Evolutionary conservation across 331 rosid genomes (phyloP), one percentile per base, ranked within the genome.

Genomic region (Phaseolus coccineus): DNA sequence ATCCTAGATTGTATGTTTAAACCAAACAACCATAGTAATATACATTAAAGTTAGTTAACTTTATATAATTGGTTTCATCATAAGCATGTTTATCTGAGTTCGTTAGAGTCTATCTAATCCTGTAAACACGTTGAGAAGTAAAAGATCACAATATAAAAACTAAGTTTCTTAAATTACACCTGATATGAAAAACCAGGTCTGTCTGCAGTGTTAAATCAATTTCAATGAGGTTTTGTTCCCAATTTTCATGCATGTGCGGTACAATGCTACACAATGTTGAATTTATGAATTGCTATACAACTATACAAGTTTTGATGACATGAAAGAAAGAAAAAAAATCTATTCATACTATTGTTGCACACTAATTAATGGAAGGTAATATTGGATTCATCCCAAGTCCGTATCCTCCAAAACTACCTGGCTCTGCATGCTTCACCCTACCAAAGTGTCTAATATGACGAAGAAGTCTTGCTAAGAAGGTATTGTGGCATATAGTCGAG

Each of bases 401-500:
- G 13, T 83, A 84, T 31, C 90, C 95, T 59, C 92, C 92, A 69
- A 89, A 87, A 80, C 71, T 82, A 84, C 90, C 92, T 13, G 97
- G 95, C 37, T 89, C 95, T 27, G 89, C 92, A 76, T 88, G 93
- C 84, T 92, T 90, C 85, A 92, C 92, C 80, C 85, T 81, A 30
- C 97, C 97, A 62, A 81, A 83, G 81, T 89, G 87, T 71, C 97
- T 89, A 79, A 92, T 87, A 63, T 92, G 93, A 19, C 93, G 97
- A 79, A 92, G 82, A 42, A 92, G 95, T 76, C 95, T 92, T 35
- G 95, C 95, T 58, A 92, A 81, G 89, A 92, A 92, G 30, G 97
- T 80, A 37, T 92, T 90, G 77, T 92, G 97, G 86, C 97, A 92
- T 74, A 92, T 87, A 16, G 95, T 92, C 5, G 97, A 92, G 89